Percentiles rank a stretch among this genome's conserved stretches.
phyloP scores from a whole-genome alignment of 352 stramenopile genomes.

The Globisporangium megalacanthum region DNA sequence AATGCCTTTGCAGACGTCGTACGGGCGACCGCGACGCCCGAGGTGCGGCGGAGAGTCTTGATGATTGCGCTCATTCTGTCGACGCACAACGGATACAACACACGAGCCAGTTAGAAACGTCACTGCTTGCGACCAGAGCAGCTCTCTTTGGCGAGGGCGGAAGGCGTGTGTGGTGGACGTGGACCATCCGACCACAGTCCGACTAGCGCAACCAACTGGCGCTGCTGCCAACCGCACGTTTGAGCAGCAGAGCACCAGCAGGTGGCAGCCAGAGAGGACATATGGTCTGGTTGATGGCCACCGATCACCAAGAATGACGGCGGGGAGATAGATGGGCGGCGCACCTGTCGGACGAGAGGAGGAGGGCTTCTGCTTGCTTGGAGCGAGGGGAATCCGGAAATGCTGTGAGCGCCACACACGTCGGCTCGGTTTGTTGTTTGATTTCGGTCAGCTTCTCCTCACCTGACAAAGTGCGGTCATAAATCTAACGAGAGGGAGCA shows the following conservation, averaged over 20 bases:
- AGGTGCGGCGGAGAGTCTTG: slow-evolving; percentile 56
- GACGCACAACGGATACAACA: neutral
- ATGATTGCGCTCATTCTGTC: slow-evolving; percentile 58
- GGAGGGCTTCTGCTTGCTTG: neutral
- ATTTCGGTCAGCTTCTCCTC: neutral
- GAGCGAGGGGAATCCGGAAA: slow-evolving; percentile 7
- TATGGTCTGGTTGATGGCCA: neutral
- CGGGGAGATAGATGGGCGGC: neutral
- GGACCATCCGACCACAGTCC: neutral
- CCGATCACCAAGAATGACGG: neutral
- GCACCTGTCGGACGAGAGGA: neutral
- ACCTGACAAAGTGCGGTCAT: neutral
- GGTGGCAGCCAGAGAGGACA: neutral
- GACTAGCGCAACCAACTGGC: no score
- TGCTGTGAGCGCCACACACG: slow-evolving; percentile 5
- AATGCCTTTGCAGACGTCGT: slow-evolving; percentile 45
- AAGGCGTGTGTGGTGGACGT: no score
- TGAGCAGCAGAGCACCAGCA: no score
- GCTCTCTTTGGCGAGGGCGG: no score
- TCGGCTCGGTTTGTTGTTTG: neutral
- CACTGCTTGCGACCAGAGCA: no score
- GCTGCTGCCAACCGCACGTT: no score
- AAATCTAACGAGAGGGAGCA: neutral
- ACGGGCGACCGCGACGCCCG: slow-evolving; percentile 33
- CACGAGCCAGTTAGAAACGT: slow-evolving; percentile 4